phyloP scores from a whole-genome alignment of 2,329 filamentous ascomycete species.

The Scedosporium dehoogii region DNA sequence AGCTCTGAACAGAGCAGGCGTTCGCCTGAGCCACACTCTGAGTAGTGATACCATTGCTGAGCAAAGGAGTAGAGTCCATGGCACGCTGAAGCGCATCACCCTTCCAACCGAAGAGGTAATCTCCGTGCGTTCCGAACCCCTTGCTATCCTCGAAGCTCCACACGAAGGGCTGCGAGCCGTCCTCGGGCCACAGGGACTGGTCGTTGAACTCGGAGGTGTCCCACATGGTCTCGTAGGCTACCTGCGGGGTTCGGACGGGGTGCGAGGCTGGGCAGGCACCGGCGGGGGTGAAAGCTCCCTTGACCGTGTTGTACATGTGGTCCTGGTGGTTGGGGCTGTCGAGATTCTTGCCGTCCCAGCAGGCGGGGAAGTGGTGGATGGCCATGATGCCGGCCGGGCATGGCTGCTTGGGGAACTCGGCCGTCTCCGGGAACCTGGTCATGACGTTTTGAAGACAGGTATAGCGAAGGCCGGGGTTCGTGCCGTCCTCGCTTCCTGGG shows the following conservation, averaged over 20 bases:
- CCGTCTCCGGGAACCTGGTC: conserved; percentile 28
- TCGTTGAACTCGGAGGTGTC: conserved; percentile 30
- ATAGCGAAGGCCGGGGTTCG: conserved; percentile 3
- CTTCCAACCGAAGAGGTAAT: conserved; percentile 29
- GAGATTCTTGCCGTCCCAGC: conserved; percentile 51
- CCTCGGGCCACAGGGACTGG: conserved; percentile 4
- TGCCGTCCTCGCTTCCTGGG: conserved; percentile 29
- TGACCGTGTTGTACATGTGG: conserved; percentile 30
- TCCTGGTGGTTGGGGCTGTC: conserved; percentile 44
- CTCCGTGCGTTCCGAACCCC: conserved; percentile 27
- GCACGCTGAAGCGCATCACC: conserved; percentile 21
- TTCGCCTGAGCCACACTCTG: conserved; percentile 22
- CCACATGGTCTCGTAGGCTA: conserved; percentile 40
- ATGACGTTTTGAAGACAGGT: conserved; percentile 3
- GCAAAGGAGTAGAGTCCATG: conserved; percentile 10
- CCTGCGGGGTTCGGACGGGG: conserved; percentile 19
- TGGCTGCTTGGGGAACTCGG: conserved; percentile 42
- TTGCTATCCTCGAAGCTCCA: conserved; percentile 14
- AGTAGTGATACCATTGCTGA: conserved; percentile 18
- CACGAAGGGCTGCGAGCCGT: conserved; percentile 11
- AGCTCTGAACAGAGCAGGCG: conserved; percentile 20
- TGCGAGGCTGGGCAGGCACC: conserved; percentile 28
- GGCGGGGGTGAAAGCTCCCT: conserved; percentile 7
- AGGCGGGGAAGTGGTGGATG: conserved; percentile 49
- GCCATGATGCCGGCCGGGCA: conserved; percentile 42